Evolutionary conservation across 495 filamentous ascomycete genomes (phyloP), one percentile per base, ranked within the genome.

Genomic region (Penicillium egyptiacum): DNA sequence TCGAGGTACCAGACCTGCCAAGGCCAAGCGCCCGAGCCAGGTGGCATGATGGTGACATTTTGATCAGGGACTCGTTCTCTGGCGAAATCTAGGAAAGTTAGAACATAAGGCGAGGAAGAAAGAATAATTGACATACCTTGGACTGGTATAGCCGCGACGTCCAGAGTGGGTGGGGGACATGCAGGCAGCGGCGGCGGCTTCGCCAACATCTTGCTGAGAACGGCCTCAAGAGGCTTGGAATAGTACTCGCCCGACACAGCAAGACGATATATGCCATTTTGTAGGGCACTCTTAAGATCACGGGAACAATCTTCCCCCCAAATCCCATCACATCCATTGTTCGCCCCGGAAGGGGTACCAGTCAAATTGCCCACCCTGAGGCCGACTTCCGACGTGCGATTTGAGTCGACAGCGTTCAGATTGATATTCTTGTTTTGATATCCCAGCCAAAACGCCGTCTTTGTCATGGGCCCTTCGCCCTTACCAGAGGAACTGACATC

Each of bases 1-100:
- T 76, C 70, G 12, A 76, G 59, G 42, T 72, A 74, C 67, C 68
- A 77, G 8, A 74, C 73, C 45, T 69, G 67, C 76, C 74, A 79
- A 5, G 76, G 73, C 50, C 45, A 59, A 19, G 59, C 33, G 22
- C 63, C 58, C 14, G 56, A 65, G 5, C 76, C 76, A 7, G 72
- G 52, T 19, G 63, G 65, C 48, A 70, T 67, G 4, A 76, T 57
- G 1, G 58, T 63, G 5, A 71, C 70, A 20, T 66, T 58, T 25
- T 66, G 57, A 22, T 61, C 64, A 12, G 63, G 61, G n/a, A 53
- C 55, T 40, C 58, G 66, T 61, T 77, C 75, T 33, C 63, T 63
- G 17, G 62, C 70, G 43, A 77, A 75, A 30, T 70, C 76, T 79
- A 41, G 8, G 17, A 16, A 41, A 7, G 41, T 64, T 9, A 65